These are phyloP conservation scores for Gremmenia infestans DNA, from an alignment of 2,329 filamentous ascomycete species.

Conservation along the genomic window DNA sequence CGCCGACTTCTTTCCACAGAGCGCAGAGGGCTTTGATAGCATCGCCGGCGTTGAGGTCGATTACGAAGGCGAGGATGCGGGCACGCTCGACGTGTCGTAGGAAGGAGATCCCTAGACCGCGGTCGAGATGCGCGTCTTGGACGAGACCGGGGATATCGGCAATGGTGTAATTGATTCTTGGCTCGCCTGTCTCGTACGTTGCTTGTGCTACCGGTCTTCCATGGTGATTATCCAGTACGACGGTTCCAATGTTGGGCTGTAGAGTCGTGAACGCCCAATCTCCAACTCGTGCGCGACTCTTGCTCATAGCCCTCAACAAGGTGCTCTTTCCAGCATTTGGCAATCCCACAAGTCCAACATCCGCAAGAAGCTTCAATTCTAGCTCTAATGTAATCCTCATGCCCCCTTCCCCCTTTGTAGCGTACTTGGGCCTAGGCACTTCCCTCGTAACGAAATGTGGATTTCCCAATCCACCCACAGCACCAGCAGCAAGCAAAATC, in stretches of 20 bases:
- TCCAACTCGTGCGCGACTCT: constrained; percentile 82
- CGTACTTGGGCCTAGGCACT: constrained; percentile 75
- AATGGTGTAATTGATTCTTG: constrained; percentile 79
- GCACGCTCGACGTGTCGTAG: constrained; percentile 92
- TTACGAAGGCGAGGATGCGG: constrained; percentile 85
- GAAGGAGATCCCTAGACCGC: constrained; percentile 85
- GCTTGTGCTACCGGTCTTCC: constrained; percentile 57
- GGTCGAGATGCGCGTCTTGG: constrained; percentile 86
- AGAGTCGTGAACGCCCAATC: constrained; percentile 97
- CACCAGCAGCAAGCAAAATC: constrained; percentile 80
- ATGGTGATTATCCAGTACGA: constrained; percentile 82
- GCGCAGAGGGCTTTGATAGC: constrained; percentile 73
- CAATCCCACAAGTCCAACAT: constrained; percentile 89
- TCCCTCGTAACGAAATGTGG: constrained; percentile 81
- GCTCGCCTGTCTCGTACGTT: constrained; percentile 43
- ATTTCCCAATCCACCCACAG: constrained; percentile 86
- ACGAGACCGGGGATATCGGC: constrained; percentile 95
- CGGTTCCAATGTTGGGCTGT: constrained; percentile 91
- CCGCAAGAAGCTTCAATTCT: constrained; percentile 90
- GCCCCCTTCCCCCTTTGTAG: constrained; percentile 77
- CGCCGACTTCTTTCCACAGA: constrained; percentile 84
- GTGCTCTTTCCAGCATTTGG: constrained; percentile 97
- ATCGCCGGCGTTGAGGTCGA: constrained; percentile 78
- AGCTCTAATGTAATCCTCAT: constrained; percentile 76
- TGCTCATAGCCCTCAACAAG: constrained; percentile 78